Evolutionary conservation across 2,329 filamentous ascomycete species (phyloP).

Genomic region (Penicillium sp.): DNA sequence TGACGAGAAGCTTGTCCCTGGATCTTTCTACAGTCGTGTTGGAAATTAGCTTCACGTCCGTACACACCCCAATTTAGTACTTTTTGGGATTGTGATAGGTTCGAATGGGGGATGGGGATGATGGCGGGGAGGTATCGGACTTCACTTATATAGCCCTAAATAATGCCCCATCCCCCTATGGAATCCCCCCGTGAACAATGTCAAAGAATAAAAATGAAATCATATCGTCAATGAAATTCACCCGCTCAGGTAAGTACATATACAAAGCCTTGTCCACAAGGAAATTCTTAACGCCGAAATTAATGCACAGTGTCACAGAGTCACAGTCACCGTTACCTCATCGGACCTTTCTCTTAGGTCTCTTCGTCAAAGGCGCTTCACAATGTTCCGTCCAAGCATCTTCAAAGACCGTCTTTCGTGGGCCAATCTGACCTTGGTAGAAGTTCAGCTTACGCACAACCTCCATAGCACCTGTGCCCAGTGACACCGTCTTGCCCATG

Average conservation of each 20-base stretch:
- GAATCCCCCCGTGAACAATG: not conserved
- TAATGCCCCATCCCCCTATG: too few species aligned
- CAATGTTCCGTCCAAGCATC: conserved; percentile 42
- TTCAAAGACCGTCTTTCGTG: conserved; percentile 59
- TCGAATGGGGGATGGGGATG: not conserved
- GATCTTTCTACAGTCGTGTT: conserved; percentile 7
- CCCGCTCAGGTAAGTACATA: conserved; percentile 14
- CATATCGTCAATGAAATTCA: conserved; percentile 5
- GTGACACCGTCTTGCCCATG: conserved; percentile 85
- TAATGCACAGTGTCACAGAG: conserved; percentile 14
- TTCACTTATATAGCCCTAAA: not conserved
- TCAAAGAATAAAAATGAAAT: not conserved
- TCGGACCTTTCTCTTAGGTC: conserved; percentile 13
- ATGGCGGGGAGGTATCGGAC: not conserved
- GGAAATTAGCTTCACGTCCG: conserved; percentile 6
- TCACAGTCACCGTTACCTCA: conserved; percentile 2
- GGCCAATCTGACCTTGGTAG: conserved; percentile 49
- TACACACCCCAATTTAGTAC: conserved; percentile 1
- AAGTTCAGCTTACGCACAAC: conserved; percentile 71
- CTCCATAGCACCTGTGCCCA: conserved; percentile 88
- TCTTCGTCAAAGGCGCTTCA: conserved; percentile 15
- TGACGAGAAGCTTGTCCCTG: conserved; percentile 6
- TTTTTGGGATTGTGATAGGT: not conserved
- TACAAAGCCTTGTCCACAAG: conserved; percentile 16
- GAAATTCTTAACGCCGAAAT: conserved; percentile 16